Evolutionary conservation across 2,329 filamentous ascomycete genomes (phyloP).

Genomic region (Exophiala xenobiotica): DNA sequence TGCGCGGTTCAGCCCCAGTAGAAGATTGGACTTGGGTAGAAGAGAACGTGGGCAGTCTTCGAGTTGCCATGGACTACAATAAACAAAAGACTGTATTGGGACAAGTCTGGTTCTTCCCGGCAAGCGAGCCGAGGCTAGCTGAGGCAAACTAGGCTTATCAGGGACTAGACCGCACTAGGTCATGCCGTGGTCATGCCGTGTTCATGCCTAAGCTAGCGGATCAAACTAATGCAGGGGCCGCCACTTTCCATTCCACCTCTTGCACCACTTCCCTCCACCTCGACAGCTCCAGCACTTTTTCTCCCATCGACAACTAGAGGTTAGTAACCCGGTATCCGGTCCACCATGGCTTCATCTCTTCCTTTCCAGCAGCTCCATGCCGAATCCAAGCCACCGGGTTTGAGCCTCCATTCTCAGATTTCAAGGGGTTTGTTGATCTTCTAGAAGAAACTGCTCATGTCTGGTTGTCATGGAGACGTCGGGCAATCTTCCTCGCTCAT

Average conservation of each 20-base stretch:
- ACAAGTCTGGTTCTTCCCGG: no score
- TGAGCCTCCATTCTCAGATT: no score
- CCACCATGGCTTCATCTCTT: no score
- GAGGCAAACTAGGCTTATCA: neutral
- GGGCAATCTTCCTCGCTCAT: neutral
- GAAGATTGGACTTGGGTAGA: neutral
- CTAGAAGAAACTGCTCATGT: neutral
- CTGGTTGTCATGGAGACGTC: neutral
- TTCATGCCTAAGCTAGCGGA: no score
- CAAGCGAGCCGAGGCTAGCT: neutral
- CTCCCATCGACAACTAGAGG: no score
- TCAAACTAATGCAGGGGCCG: slow-evolving; percentile 18
- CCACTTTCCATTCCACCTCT: neutral
- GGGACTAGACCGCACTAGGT: no score
- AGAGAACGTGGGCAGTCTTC: no score
- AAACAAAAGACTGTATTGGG: neutral
- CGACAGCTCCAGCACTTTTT: no score
- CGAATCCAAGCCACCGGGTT: neutral
- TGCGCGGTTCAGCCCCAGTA: neutral
- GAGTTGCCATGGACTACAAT: neutral
- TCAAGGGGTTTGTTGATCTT: neutral
- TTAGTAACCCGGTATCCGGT: no score
- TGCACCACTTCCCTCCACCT: no score
- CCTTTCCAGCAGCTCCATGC: no score
- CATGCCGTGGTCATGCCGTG: no score